These are phyloP conservation scores for Jamesozyma jinghongensis DNA, from an alignment of 805 yeast genomes.

Conservation along the genomic window DNA sequence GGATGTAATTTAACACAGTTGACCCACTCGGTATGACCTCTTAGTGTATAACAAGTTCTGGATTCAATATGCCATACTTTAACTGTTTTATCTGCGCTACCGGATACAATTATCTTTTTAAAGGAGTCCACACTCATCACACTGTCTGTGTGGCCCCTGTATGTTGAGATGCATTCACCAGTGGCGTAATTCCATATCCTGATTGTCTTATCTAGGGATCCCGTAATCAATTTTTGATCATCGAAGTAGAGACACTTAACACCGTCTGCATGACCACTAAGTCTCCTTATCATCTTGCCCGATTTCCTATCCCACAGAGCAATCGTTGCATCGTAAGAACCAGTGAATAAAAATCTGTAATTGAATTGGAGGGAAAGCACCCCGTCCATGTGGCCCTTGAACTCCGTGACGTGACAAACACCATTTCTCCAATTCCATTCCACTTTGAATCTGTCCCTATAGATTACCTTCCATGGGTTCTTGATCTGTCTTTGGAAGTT, in stretches of 20 bases:
- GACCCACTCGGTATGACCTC: slow-evolving; percentile 93
- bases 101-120: slow-evolving; percentile 78
- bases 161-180: slow-evolving; percentile 89
- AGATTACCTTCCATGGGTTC: slow-evolving; percentile 94
- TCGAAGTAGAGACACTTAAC: slow-evolving; percentile 81
- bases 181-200: slow-evolving; percentile 94
- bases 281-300: slow-evolving; percentile 66
- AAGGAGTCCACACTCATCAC: slow-evolving; percentile 78
- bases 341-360: slow-evolving; percentile 74
- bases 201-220: slow-evolving; percentile 83
- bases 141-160: slow-evolving; percentile 83
- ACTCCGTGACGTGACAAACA: slow-evolving; percentile 46
- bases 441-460: slow-evolving; percentile 80
- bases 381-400: slow-evolving; percentile 80
- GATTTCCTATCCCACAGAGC: slow-evolving; percentile 89
- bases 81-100: slow-evolving; percentile 85
- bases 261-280: slow-evolving; percentile 83
- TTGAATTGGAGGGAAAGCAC: slow-evolving; percentile 82
- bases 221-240: slow-evolving; percentile 80
- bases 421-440: slow-evolving; percentile 96
- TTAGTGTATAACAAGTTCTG: slow-evolving; percentile 80
- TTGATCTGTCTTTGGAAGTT: slow-evolving; percentile 37
- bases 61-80: slow-evolving; percentile 96
- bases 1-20: slow-evolving; percentile 82
- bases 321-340: slow-evolving; percentile 82